These are phyloP conservation scores for Tricholoma sp. DNA, from an alignment of 768 basidiomycete genomes.

Conservation along the genomic window DNA sequence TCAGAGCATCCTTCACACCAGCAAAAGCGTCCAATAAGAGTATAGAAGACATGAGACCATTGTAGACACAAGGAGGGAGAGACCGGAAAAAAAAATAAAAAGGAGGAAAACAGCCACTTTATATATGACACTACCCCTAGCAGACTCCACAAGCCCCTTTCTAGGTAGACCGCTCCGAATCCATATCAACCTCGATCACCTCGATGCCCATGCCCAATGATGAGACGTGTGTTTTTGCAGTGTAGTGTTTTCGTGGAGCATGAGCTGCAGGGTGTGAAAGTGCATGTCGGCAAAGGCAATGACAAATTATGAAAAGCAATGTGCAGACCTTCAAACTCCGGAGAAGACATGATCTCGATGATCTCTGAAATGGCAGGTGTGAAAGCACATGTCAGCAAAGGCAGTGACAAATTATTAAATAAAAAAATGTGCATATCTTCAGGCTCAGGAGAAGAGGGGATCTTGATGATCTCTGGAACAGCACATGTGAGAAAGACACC, in stretches of 20 bases:
- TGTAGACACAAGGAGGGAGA: neutral
- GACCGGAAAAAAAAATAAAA: neutral
- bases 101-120: neutral
- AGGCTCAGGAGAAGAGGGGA: too few species aligned
- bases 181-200: neutral
- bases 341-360: neutral
- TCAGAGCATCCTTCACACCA: neutral
- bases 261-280: neutral
- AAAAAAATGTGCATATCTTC: neutral
- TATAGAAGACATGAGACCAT: neutral
- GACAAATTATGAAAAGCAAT: neutral
- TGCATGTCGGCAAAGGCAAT: neutral
- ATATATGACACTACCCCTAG: neutral
- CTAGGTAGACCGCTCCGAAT: neutral
- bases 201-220: neutral
- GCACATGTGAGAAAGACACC: too few species aligned
- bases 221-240: neutral
- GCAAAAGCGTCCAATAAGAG: neutral
- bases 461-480: too few species aligned
- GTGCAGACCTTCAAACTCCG: neutral
- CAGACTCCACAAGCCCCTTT: neutral
- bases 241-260: neutral
- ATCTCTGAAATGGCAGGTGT: neutral
- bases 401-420: too few species aligned
- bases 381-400: too few species aligned